Base-by-base conservation (phyloP, 106 monocot genomes). In the Ottelia alismoides region DNA sequence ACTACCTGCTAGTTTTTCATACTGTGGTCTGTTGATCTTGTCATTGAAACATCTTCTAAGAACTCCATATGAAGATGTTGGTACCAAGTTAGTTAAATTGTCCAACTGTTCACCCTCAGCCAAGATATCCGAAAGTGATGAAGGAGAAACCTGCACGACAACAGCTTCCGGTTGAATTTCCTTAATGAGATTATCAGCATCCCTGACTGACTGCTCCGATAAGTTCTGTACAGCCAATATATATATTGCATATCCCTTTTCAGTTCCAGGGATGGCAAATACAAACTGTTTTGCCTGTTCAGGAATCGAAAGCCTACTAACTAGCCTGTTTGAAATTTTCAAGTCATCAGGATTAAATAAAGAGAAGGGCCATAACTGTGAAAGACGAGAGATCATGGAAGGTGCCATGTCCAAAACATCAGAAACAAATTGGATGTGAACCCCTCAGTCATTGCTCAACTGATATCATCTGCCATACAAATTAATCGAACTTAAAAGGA, bases 291-390 rank as follows among this genome's bases (percentile, higher is more conserved):
- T 90, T 25, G 84, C 77, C 35, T 72, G 66, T 44, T 93, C 83
- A 3, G 92, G 75, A 31, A 93, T 58, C 28, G 80, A 54, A 57
- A 93, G 79, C 47, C 30, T 27, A 3, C 45, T 46, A 54, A 93
- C 69, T 35, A 87, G 45, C 59, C 55, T 61, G 28, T 54, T 72
- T 10, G 87, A 93, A 51, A 69, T 29, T 60, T 77, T 77, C 49
- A 93, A 63, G 53, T 93, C 92, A 59, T 83, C 87, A 16, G 63
- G 7, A 56, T 80, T 83, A 9, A 80, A 32, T 16, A 74, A 12
- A 1, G 77, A 80, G 55, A 93, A 80, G 22, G 83, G 92, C 92
- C 92, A 93, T n/a, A n/a, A n/a, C n/a, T n/a, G n/a, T n/a, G n/a
- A n/a, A n/a, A n/a, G n/a, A n/a, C n/a, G n/a, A n/a, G n/a, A n/a